Percentiles rank a stretch among this genome's conserved stretches.
These are phyloP conservation scores for Apiosordaria backusii DNA, from an alignment of 495 filamentous ascomycete species.

Conservation along the genomic window DNA sequence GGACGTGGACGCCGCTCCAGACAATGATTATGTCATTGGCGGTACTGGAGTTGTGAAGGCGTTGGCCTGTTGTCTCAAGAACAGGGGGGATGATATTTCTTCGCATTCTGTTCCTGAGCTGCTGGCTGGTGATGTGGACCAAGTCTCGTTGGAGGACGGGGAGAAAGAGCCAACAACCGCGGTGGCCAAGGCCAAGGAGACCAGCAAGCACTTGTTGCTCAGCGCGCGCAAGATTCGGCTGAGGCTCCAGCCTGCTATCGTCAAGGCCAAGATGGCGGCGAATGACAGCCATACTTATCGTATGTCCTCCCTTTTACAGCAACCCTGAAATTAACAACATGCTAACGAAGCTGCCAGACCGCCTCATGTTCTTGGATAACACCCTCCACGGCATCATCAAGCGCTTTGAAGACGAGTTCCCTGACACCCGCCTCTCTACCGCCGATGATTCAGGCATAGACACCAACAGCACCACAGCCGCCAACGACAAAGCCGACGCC, in stretches of 20 bases:
- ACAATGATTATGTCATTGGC: slow-evolving; percentile 93
- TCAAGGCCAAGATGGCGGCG: slow-evolving; percentile 58
- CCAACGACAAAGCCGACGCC: neutral
- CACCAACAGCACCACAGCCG: slow-evolving; percentile 6
- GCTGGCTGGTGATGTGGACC: slow-evolving; percentile 37
- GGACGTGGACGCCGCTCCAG: slow-evolving; percentile 70
- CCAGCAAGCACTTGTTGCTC: slow-evolving; percentile 82
- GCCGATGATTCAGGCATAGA: slow-evolving; percentile 20
- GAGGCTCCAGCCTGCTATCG: slow-evolving; percentile 78
- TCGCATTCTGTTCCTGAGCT: slow-evolving; percentile 45
- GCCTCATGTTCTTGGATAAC: slow-evolving; percentile 83
- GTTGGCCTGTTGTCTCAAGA: slow-evolving; percentile 81
- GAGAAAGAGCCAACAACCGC: slow-evolving; percentile 14
- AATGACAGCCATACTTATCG: slow-evolving; percentile 65
- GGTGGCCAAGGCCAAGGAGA: slow-evolving; percentile 73
- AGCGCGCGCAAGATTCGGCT: slow-evolving; percentile 84
- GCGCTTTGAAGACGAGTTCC: slow-evolving; percentile 94
- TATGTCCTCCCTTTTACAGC: slow-evolving; percentile 45
- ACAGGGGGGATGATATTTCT: slow-evolving; percentile 58
- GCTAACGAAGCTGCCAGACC: slow-evolving; percentile 49
- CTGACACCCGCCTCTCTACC: slow-evolving; percentile 66
- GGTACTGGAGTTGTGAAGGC: slow-evolving; percentile 95
- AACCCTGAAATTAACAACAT: neutral
- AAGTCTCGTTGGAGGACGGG: slow-evolving; percentile 5
- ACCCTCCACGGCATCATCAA: slow-evolving; percentile 88